phyloP scores from a whole-genome alignment of 768 basidiomycete species.

The Mycena leptocephala region DNA sequence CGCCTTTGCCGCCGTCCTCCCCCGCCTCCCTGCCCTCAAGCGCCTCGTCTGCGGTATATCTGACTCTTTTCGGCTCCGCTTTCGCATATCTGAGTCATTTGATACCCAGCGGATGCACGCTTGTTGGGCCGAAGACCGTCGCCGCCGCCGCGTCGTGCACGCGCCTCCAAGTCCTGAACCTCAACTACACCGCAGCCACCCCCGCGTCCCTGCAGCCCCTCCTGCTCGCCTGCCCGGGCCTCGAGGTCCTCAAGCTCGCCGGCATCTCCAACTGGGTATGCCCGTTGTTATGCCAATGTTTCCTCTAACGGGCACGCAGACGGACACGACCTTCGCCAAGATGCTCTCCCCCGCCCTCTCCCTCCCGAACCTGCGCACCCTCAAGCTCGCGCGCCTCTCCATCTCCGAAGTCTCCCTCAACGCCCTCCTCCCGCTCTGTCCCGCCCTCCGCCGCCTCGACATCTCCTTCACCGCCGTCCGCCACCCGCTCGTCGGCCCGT shows the following conservation, averaged over 20 bases:
- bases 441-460: conserved; percentile 70
- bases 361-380: conserved; percentile 61
- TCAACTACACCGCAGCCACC: conserved; percentile 73
- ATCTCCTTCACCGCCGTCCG: conserved; percentile 75
- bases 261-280: conserved; percentile 75
- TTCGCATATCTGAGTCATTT: conserved; percentile 20
- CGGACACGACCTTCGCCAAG: conserved; percentile 69
- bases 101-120: conserved; percentile 69
- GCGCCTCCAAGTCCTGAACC: conserved; percentile 64
- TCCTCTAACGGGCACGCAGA: conserved; percentile 53
- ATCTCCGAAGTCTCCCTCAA: conserved; percentile 67
- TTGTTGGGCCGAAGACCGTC: conserved; percentile 67
- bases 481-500: conserved; percentile 47
- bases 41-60: conserved; percentile 72
- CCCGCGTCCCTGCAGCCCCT: conserved; percentile 65
- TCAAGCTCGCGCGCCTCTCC: conserved; percentile 73
- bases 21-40: conserved; percentile 60
- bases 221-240: conserved; percentile 52
- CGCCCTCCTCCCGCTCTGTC: conserved; percentile 61
- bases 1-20: conserved; percentile 66
- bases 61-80: neutral
- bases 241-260: conserved; percentile 76
- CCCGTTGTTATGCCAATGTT: neutral
- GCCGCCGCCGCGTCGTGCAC: conserved; percentile 59
- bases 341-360: conserved; percentile 54